phyloP scores from a whole-genome alignment of 306 rosid genomes.

The Pueraria montana region DNA sequence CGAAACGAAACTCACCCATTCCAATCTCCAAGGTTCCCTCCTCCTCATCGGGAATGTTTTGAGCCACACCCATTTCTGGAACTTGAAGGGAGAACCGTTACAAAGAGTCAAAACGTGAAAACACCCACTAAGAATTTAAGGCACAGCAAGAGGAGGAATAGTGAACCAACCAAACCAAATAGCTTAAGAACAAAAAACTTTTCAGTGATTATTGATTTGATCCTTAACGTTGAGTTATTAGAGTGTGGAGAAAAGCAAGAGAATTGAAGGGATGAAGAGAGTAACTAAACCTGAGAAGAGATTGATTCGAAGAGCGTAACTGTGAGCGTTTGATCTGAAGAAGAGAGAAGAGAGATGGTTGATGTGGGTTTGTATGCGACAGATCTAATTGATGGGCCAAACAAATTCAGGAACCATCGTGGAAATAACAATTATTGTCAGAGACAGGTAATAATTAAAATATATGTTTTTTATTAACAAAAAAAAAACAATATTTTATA shows the following conservation, averaged over 20 bases:
- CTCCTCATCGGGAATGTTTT: constrained; percentile 65
- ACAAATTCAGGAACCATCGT: constrained; percentile 47
- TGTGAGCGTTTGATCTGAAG: constrained; percentile 61
- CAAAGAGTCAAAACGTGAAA: constrained; percentile 5
- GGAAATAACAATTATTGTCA: constrained; percentile 44
- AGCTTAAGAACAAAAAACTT: constrained; percentile 12
- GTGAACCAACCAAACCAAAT: constrained; percentile 23
- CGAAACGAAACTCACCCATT: constrained; percentile 74
- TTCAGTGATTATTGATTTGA: constrained; percentile 18
- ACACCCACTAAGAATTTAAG: neutral
- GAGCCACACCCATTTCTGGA: constrained; percentile 68
- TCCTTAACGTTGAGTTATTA: constrained; percentile 17
- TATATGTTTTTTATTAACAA: neutral
- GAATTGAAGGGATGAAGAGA: constrained; percentile 21
- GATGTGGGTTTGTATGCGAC: constrained; percentile 14
- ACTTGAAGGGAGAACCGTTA: constrained; percentile 37
- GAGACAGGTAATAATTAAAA: constrained; percentile 1
- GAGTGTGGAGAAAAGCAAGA: neutral
- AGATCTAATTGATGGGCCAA: constrained; percentile 54
- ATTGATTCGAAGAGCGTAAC: constrained; percentile 46
- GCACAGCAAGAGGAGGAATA: constrained; percentile 6
- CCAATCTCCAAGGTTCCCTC: constrained; percentile 94
- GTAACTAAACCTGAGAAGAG: constrained; percentile 10
- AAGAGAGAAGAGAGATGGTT: constrained; percentile 41
- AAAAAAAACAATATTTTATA: neutral